Conservation (phyloP, 345 rosid genomes). For the Mangifera indica region DNA sequence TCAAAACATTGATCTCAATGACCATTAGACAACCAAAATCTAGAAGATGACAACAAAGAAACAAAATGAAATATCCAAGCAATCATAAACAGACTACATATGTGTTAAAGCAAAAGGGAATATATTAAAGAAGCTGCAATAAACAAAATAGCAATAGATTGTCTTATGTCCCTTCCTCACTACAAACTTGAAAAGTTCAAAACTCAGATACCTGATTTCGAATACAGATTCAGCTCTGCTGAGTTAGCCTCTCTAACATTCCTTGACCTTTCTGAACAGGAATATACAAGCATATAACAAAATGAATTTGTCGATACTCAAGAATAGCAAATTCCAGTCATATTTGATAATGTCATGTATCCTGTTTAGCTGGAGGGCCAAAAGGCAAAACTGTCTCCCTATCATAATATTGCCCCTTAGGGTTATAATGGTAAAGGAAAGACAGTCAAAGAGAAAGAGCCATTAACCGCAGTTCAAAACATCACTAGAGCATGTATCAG, state of each 20-base stretch:
- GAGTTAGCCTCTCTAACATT: not conserved
- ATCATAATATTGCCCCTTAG: not conserved
- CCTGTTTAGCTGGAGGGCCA: not conserved
- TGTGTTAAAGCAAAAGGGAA: not conserved
- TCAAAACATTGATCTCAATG: not conserved
- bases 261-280: not conserved
- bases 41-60: not conserved
- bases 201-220: not conserved
- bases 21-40: not conserved
- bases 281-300: not conserved
- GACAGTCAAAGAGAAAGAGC: not conserved
- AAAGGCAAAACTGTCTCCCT: not conserved
- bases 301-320: not conserved
- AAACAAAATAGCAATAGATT: not conserved
- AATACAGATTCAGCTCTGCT: not conserved
- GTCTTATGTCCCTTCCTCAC: not conserved
- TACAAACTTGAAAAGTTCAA: not conserved
- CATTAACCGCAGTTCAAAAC: slow-evolving; percentile 19
- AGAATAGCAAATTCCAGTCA: not conserved
- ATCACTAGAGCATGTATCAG: slow-evolving; percentile 29
- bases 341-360: slow-evolving; percentile 8
- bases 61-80: not conserved
- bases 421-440: not conserved
- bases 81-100: not conserved
- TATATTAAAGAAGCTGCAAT: no score